Evolutionary conservation across 345 rosid species (phyloP).

Genomic region (Geranium rotundifolium): DNA sequence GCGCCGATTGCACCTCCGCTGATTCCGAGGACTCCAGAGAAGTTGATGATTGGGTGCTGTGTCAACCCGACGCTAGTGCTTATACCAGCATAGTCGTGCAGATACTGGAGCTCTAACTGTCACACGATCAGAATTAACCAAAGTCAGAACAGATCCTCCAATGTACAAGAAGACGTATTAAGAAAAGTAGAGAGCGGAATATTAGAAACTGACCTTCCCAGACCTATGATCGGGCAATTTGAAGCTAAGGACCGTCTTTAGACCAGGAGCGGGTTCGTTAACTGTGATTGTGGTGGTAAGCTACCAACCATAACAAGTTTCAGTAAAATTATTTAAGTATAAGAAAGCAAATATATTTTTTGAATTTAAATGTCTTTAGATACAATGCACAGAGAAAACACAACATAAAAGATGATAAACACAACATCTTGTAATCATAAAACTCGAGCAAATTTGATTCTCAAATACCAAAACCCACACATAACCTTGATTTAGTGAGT

Average conservation of each 20-base stretch:
- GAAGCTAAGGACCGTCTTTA: constrained; percentile 74
- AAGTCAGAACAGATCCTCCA: neutral
- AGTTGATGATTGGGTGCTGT: constrained; percentile 65
- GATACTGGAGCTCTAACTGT: constrained; percentile 81
- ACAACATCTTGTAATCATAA: no score
- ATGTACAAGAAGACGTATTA: neutral
- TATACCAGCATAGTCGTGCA: constrained; percentile 78
- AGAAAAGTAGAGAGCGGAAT: neutral
- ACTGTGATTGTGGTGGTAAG: constrained; percentile 64
- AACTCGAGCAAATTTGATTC: no score
- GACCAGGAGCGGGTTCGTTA: constrained; percentile 85
- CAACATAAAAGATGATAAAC: no score
- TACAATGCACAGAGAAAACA: neutral
- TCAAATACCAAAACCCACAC: no score
- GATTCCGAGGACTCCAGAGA: constrained; percentile 71
- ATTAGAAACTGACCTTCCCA: constrained; percentile 48
- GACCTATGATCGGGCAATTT: constrained; percentile 85
- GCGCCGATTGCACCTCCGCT: constrained; percentile 53
- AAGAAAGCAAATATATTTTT: neutral
- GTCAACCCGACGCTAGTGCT: constrained; percentile 78
- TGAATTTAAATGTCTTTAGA: neutral
- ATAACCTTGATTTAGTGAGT: no score
- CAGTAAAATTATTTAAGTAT: neutral
- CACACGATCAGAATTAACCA: constrained; percentile 2
- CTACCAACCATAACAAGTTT: constrained; percentile 24